phyloP scores from a whole-genome alignment of 805 yeast species.

The Ogataea polymorpha region DNA sequence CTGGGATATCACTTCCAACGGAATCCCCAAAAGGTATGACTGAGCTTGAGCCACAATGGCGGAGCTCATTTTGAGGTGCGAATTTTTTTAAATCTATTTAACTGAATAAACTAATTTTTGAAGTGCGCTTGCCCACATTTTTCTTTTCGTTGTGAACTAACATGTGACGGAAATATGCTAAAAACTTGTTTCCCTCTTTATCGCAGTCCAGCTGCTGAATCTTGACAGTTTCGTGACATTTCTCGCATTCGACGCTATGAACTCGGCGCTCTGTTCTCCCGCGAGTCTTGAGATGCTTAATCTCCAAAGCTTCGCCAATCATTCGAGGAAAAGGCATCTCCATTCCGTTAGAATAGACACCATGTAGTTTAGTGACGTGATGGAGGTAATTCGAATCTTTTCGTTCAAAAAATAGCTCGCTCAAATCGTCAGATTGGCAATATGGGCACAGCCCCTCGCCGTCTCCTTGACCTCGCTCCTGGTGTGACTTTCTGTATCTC shows the following conservation, averaged over 20 bases:
- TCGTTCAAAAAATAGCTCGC: slow-evolving; percentile 24
- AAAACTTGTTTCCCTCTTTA: slow-evolving; percentile 21
- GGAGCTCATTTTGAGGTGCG: slow-evolving; percentile 46
- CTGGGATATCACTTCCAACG: slow-evolving; percentile 62
- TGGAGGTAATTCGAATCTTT: slow-evolving; percentile 30
- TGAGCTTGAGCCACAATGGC: slow-evolving; percentile 44
- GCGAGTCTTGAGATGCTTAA: slow-evolving; percentile 16
- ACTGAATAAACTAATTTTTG: slow-evolving; percentile 7
- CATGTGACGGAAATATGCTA: slow-evolving; percentile 30
- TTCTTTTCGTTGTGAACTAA: slow-evolving; percentile 27
- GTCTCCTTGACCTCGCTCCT: slow-evolving; percentile 16
- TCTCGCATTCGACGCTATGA: slow-evolving; percentile 25
- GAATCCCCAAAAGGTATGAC: slow-evolving; percentile 44
- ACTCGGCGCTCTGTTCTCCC: slow-evolving; percentile 16
- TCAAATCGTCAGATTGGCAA: slow-evolving; percentile 19
- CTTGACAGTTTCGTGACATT: slow-evolving; percentile 21
- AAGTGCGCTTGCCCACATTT: slow-evolving; percentile 17
- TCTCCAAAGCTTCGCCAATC: slow-evolving; percentile 22
- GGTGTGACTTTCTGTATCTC: slow-evolving; percentile 14
- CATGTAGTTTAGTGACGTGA: slow-evolving; percentile 33
- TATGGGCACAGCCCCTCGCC: slow-evolving; percentile 33
- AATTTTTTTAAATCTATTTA: not conserved
- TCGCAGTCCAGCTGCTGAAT: slow-evolving; percentile 19
- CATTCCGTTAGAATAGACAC: slow-evolving; percentile 31
- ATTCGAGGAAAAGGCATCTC: slow-evolving; percentile 28